Base-by-base conservation (phyloP, 2,329 filamentous ascomycete genomes). In the Grosmannia serpens region DNA sequence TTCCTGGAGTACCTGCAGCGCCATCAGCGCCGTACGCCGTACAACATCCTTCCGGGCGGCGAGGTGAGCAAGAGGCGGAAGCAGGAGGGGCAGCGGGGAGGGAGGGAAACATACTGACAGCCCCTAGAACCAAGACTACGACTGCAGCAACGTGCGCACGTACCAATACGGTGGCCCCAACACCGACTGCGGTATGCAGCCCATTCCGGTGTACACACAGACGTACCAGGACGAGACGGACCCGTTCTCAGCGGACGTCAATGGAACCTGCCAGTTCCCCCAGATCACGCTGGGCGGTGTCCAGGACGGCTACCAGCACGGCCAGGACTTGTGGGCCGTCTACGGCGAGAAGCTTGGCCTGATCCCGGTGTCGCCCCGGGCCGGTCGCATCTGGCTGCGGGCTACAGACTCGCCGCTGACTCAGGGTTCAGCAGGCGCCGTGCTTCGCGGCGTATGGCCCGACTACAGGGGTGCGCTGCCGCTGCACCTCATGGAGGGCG, bases 1-100 rank as follows among this genome's bases (percentile, higher is more conserved):
- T 58, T 47, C 13, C 44, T 58, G 22, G 52, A 58, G 41, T 58
- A 58, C 35, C 10, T 58, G 57, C 57, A 58, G 57, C 57, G 57
- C 22, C 57, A 58, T 44, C 57, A 58, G 52, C 52, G 57, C 11
- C 57, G 57, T 15, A 58, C 52, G 22, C 57, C 57, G 11, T 58
- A 58, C 57, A 58, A 58, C 46, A 41, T 58, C 9, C 33, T 58
- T 20, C 57, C 57, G 7, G 31, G 33, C 9, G 57, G 57, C 26
- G 57, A 58, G 57, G 53, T 50, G 22, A 38, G 54, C 6, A 13
- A 33, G 26, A 17, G 11, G 33, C 20, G 13, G 7, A 5, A 4
- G 38, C 15, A 20, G 17, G 4, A 41, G n/a, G 15, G 13, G 24
- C 20, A 9, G 31, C 22, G 22, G 22, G 22, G 1, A 17, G 10